Conservation (phyloP, 108 stramenopile genomes). For the Skeletonema potamos region DNA sequence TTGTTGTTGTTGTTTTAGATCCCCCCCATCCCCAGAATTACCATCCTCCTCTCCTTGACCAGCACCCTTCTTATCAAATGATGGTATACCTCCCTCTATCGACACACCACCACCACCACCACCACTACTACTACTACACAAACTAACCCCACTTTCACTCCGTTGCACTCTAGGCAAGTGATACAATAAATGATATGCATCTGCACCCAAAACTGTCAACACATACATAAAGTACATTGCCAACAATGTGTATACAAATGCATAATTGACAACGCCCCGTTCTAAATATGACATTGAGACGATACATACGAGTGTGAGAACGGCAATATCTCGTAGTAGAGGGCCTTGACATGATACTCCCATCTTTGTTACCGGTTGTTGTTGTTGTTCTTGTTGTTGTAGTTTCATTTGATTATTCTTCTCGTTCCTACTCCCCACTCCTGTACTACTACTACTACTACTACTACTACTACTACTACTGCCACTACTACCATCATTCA, state of each 20-base stretch:
- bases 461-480: background rate
- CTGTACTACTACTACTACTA: slow-evolving; percentile 23
- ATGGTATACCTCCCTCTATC: background rate
- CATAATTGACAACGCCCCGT: slow-evolving; percentile 57
- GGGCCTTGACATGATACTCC: slow-evolving; percentile 87
- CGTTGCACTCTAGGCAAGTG: slow-evolving; percentile 21
- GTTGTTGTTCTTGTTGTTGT: background rate
- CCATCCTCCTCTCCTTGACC: background rate
- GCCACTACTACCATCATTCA: slow-evolving; percentile 41
- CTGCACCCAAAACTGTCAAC: slow-evolving; percentile 76
- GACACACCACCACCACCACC: background rate
- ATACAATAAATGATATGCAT: slow-evolving; percentile 74
- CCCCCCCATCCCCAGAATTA: background rate
- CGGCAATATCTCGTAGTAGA: slow-evolving; percentile 77
- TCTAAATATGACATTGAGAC: slow-evolving; percentile 63
- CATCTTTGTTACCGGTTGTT: background rate
- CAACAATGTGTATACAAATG: slow-evolving; percentile 58
- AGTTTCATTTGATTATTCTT: background rate
- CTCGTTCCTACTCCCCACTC: background rate
- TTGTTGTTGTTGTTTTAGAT: too few species aligned
- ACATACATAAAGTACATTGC: slow-evolving; percentile 77
- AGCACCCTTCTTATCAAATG: background rate
- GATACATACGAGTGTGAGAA: slow-evolving; percentile 60
- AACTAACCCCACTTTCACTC: slow-evolving; percentile 8
- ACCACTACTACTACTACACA: background rate